A percentile compares a stretch with the other conserved stretches of the same genome.
These are phyloP conservation scores for Tulasnella sp. DNA, from an alignment of 768 basidiomycete genomes.

Conservation along the genomic window DNA sequence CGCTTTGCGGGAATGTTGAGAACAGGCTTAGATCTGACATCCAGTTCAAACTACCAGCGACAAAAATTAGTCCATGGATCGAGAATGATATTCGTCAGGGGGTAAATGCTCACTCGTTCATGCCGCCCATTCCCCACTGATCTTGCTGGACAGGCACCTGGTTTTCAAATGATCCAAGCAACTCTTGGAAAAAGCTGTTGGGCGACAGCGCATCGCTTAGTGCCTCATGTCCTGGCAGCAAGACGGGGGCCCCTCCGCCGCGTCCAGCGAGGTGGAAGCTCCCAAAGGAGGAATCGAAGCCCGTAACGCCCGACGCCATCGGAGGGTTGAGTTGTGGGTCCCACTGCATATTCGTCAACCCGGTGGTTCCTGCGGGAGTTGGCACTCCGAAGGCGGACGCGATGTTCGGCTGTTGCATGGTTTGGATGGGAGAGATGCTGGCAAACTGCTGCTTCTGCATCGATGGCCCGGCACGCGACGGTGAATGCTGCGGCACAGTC, in stretches of 20 bases:
- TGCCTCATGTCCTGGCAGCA: neutral
- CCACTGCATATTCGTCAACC: neutral
- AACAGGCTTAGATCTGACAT: neutral
- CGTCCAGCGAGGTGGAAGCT: neutral
- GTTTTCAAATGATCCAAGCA: neutral
- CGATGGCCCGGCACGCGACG: neutral
- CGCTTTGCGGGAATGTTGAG: neutral
- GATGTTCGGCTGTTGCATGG: neutral
- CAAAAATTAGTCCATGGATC: neutral
- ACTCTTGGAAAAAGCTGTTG: conserved; percentile 9
- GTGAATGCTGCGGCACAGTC: neutral
- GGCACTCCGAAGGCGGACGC: neutral
- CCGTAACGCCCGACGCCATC: neutral
- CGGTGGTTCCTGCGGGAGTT: neutral
- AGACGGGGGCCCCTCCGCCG: neutral
- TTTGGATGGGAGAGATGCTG: neutral
- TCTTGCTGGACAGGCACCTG: neutral
- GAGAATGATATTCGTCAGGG: neutral
- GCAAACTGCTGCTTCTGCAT: neutral
- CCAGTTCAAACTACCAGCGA: neutral
- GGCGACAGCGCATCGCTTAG: neutral
- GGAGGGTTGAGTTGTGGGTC: neutral
- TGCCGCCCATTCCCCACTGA: neutral
- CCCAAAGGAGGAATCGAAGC: neutral
- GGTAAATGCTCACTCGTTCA: neutral